A percentile compares a stretch with the other conserved stretches of the same genome.
Evolutionary conservation across 2,329 filamentous ascomycete genomes (phyloP).

Genomic region (Trichoderma polysporum): DNA sequence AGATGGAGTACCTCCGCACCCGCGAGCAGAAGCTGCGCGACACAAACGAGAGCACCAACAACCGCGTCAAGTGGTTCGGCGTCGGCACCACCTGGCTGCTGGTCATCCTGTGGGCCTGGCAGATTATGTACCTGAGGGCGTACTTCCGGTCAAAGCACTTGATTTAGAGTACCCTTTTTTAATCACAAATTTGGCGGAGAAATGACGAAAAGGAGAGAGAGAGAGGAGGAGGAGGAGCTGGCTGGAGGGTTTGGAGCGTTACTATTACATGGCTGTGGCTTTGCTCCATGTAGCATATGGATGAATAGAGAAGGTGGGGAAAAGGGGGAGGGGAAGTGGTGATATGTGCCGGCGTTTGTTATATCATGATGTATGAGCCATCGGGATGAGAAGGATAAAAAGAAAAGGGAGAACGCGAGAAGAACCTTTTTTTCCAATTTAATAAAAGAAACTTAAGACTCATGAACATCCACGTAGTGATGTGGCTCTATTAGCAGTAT

Average conservation of each 20-base stretch:
- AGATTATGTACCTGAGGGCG: slow-evolving; percentile 94
- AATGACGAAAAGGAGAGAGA: background rate
- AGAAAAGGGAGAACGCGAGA: background rate
- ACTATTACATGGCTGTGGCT: background rate
- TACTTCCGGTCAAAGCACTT: slow-evolving; percentile 74
- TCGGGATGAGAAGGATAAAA: slow-evolving; percentile 2
- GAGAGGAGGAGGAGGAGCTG: background rate
- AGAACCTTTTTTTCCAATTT: background rate
- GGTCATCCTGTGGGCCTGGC: slow-evolving; percentile 87
- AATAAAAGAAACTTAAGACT: background rate
- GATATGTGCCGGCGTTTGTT: slow-evolving; percentile 25
- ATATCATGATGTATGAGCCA: slow-evolving; percentile 24
- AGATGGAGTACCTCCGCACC: slow-evolving; percentile 92
- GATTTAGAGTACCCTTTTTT: too few species aligned
- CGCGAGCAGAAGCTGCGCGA: slow-evolving; percentile 95
- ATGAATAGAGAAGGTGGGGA: background rate
- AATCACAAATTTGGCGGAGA: too few species aligned
- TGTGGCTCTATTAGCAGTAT: background rate
- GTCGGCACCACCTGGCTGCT: slow-evolving; percentile 90
- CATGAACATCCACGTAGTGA: background rate
- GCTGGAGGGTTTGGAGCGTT: background rate
- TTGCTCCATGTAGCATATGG: background rate
- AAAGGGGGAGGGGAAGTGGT: background rate
- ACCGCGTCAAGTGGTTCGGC: slow-evolving; percentile 97
- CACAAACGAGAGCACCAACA: slow-evolving; percentile 99